These are phyloP conservation scores for Centrapalus pauciflorus DNA, from an alignment of 129 eudicot species.

Conservation along the genomic window DNA sequence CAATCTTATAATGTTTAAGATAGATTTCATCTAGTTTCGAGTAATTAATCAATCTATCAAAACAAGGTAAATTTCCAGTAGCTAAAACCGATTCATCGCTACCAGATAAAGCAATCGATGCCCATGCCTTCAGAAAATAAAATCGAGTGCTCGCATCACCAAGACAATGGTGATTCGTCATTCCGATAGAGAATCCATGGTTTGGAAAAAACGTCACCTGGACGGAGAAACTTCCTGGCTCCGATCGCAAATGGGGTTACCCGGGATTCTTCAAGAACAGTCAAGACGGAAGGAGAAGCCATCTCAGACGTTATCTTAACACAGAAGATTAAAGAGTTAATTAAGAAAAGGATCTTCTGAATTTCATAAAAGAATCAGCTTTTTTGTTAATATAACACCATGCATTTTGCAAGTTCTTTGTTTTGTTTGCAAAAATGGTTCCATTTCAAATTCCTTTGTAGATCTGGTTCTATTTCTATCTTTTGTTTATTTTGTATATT, in stretches of 20 bases:
- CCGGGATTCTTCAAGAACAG: conserved; percentile 12
- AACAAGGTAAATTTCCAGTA: conserved; percentile 18
- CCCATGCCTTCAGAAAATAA: conserved; percentile 35
- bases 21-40: not conserved
- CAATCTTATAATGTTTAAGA: not conserved
- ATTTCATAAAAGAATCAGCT: no score
- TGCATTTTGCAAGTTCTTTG: no score
- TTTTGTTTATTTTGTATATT: no score
- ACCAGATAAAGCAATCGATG: conserved; percentile 11
- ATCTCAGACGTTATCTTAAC: no score
- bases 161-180: conserved; percentile 25
- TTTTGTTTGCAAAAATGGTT: no score
- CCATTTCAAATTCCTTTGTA: no score
- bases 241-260: conserved; percentile 27
- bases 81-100: conserved; percentile 8
- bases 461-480: no score
- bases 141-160: conserved; percentile 28
- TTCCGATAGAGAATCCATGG: conserved; percentile 30
- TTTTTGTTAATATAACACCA: no score
- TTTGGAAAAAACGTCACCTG: conserved; percentile 37
- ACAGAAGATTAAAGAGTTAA: no score
- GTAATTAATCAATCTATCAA: conserved; percentile 23
- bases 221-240: conserved; percentile 12
- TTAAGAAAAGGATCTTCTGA: no score
- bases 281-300: conserved; percentile 6